These are phyloP conservation scores for Podochytrium sp. DNA, from an alignment of 192 early-diverging fungal genomes.

Conservation along the genomic window DNA sequence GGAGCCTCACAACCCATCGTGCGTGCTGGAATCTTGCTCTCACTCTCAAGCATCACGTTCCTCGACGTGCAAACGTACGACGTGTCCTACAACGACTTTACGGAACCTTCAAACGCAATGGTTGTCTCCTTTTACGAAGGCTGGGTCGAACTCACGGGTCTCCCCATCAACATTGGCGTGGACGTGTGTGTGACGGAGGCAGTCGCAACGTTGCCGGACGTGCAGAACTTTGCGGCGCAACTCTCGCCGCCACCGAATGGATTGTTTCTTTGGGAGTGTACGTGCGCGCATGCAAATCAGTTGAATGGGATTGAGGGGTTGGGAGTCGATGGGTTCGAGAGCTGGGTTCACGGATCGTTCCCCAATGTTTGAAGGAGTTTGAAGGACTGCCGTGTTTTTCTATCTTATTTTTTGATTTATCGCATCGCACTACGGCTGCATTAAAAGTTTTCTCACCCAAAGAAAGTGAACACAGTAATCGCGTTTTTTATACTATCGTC, in stretches of 20 bases:
- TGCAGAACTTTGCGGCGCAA: neutral
- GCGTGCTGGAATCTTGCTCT: neutral
- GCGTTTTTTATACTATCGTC: no score
- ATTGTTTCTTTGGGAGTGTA: neutral
- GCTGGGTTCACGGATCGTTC: neutral
- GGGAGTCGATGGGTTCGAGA: neutral
- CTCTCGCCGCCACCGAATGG: neutral
- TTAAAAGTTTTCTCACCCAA: no score
- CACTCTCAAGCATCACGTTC: neutral
- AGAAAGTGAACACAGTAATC: no score
- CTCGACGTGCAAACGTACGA: neutral
- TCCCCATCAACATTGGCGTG: neutral
- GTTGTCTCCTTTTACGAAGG: no score
- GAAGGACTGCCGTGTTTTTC: neutral
- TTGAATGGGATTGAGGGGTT: neutral
- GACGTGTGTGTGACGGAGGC: neutral
- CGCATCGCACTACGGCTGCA: no score
- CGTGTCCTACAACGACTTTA: neutral
- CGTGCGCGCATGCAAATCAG: neutral
- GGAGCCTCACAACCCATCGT: neutral
- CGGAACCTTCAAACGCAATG: no score
- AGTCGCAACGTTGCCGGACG: neutral
- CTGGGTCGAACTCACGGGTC: no score
- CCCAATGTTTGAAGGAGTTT: neutral
- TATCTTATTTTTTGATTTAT: neutral